Conservation (phyloP, 2,329 filamentous ascomycete species). For the Onygenales sp. region DNA sequence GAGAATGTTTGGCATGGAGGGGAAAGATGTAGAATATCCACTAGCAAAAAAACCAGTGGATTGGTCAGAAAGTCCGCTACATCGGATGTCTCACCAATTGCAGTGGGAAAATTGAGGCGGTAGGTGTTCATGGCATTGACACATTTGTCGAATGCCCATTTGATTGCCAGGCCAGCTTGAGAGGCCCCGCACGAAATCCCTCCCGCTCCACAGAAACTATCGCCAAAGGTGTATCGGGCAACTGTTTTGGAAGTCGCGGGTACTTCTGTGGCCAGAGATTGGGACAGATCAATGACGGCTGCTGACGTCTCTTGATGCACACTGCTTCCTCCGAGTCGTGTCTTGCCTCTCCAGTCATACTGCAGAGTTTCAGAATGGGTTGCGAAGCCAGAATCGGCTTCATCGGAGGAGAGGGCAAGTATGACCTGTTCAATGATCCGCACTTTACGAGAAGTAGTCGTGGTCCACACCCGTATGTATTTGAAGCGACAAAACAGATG, state of each 20-base stretch:
- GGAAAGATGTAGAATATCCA: conserved; percentile 65
- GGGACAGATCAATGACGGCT: conserved; percentile 16
- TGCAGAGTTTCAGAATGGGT: conserved; percentile 15
- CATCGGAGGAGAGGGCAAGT: conserved; percentile 20
- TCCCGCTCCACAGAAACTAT: conserved; percentile 64
- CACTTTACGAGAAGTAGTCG: conserved; percentile 11
- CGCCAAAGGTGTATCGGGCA: conserved; percentile 54
- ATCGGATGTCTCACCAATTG: conserved; percentile 24
- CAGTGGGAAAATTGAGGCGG: conserved; percentile 44
- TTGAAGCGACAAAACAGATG: conserved; percentile 27
- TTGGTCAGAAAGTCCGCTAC: conserved; percentile 39
- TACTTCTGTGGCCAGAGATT: conserved; percentile 24
- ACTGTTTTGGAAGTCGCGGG: background rate
- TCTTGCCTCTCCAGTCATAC: conserved; percentile 23
- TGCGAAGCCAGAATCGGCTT: conserved; percentile 19
- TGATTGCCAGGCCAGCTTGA: conserved; percentile 48
- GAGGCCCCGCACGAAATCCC: conserved; percentile 58
- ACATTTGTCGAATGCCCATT: conserved; percentile 57
- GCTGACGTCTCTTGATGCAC: background rate
- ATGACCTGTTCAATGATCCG: conserved; percentile 14
- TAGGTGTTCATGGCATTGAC: conserved; percentile 50
- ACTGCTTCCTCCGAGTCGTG: conserved; percentile 21
- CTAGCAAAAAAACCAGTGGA: conserved; percentile 26
- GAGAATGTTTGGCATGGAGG: conserved; percentile 73
- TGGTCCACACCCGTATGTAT: conserved; percentile 14